These are phyloP conservation scores for Diaporthe longicolla DNA, from an alignment of 2,329 filamentous ascomycete species.

Conservation along the genomic window DNA sequence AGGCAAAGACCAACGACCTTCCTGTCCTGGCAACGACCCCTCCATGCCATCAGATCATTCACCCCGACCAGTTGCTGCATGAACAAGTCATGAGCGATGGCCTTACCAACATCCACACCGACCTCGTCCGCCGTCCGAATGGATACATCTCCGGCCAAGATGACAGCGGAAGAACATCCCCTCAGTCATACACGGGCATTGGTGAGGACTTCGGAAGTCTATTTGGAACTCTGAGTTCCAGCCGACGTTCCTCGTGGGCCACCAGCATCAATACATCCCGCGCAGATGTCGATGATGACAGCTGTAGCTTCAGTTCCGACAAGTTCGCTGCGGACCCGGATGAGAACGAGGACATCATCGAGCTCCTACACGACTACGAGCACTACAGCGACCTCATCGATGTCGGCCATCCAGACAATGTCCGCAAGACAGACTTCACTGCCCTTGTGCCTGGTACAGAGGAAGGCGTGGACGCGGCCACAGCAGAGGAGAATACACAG, in stretches of 20 bases:
- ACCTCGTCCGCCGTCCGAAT: neutral
- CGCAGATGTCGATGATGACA: neutral
- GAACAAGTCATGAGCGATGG: too few species aligned
- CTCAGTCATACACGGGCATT: neutral
- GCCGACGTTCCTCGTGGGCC: conserved; percentile 20
- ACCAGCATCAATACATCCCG: conserved; percentile 1
- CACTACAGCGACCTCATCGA: conserved; percentile 12
- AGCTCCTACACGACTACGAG: neutral
- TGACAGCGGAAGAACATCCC: neutral
- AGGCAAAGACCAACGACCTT: neutral
- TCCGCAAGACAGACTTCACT: neutral
- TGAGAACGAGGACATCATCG: neutral
- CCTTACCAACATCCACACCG: neutral
- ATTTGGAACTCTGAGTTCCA: neutral
- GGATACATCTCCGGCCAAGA: too few species aligned
- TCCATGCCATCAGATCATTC: too few species aligned
- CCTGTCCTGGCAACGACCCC: too few species aligned
- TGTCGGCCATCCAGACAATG: neutral
- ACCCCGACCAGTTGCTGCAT: too few species aligned
- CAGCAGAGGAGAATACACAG: too few species aligned
- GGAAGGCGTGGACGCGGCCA: neutral
- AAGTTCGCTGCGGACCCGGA: rapidly evolving
- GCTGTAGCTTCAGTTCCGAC: neutral
- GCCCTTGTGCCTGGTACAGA: rapidly evolving
- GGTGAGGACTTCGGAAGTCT: neutral